Evolutionary conservation across 257 asterid species (phyloP).

Genomic region (Petunia axillaris): DNA sequence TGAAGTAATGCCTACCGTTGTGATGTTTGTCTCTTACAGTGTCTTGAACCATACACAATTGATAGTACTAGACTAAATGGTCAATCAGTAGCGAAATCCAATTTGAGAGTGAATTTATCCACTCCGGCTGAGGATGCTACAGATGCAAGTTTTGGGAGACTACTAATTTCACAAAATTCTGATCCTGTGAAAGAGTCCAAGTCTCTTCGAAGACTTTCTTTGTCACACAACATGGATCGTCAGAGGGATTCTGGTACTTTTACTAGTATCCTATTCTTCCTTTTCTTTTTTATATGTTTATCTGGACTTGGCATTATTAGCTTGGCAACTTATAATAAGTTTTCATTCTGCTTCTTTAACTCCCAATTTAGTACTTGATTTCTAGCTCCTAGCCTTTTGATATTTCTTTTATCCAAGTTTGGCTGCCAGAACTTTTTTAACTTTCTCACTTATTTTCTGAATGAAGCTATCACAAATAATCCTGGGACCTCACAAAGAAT

Average conservation of each 20-base stretch:
- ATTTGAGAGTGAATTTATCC: constrained; percentile 60
- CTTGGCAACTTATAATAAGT: constrained; percentile 17
- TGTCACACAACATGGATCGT: constrained; percentile 66
- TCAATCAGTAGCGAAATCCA: constrained; percentile 62
- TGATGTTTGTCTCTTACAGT: constrained; percentile 55
- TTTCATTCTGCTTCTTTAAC: constrained; percentile 15
- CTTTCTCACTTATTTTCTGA: constrained; percentile 34
- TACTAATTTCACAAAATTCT: constrained; percentile 69
- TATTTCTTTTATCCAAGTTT: constrained; percentile 23
- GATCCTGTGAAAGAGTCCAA: constrained; percentile 78
- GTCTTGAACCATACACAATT: constrained; percentile 86
- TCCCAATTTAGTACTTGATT: neutral
- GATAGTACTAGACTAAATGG: constrained; percentile 57
- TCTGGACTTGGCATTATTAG: constrained; percentile 22
- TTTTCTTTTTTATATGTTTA: constrained; percentile 31
- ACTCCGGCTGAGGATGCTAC: constrained; percentile 57
- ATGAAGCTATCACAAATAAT: constrained; percentile 63
- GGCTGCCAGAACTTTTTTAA: constrained; percentile 28
- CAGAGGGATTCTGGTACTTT: constrained; percentile 71
- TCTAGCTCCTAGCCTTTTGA: constrained; percentile 24
- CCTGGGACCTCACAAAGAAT: constrained; percentile 83
- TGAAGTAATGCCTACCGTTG: constrained; percentile 32
- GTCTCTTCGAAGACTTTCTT: constrained; percentile 66
- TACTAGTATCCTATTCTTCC: constrained; percentile 55
- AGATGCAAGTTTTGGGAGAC: constrained; percentile 70